Base-by-base conservation (phyloP, 345 rosid genomes). In the Salix viminalis region DNA sequence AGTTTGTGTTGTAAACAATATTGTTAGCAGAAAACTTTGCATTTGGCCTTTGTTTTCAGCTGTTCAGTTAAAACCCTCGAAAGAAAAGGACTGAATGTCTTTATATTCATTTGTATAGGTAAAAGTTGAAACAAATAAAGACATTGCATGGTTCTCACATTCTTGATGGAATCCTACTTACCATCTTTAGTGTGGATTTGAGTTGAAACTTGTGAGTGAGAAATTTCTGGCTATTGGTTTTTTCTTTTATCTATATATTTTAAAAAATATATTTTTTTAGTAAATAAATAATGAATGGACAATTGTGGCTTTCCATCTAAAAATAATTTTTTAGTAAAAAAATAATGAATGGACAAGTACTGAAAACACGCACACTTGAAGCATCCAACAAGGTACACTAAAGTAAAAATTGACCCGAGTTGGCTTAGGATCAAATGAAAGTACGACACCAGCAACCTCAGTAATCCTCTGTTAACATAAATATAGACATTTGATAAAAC, bases 371-470 rank as follows among this genome's bases (percentile, higher is more conserved):
- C 67, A 21, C 10, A 61, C 11, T 52, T 6, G 19, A 2, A 14
- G 16, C 14, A 65, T 26, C 34, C 34, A 32, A 32, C 34, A 32
- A 32, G 34, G 34, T 32, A 32, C 34, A 32, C 5, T 62, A 13
- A 21, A 6, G 36, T 34, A 34, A 34, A 34, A 34, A 34, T 5
- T 34, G 36, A 4, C 36, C 0, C 5, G 6, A 34, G 36, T 4
- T 34, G 15, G n/a, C 42, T 70, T 68, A 69, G 72, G 67, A 71
- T 15, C n/a, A 26, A 8, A 5, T 50, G 2, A 9, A 2, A 39
- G 42, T 39, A 39, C 70, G 2, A 68, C 77, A 60, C 78, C 82
- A 69, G 77, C 82, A 68, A 79, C 65, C 28, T 79, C 82, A 8
- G 74, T 73, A 26, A 79, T 79, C 72, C 82, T 74, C 78, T 79